Evolutionary conservation across 2,329 filamentous ascomycete species (phyloP).

Genomic region (Keithomyces neogunnii): DNA sequence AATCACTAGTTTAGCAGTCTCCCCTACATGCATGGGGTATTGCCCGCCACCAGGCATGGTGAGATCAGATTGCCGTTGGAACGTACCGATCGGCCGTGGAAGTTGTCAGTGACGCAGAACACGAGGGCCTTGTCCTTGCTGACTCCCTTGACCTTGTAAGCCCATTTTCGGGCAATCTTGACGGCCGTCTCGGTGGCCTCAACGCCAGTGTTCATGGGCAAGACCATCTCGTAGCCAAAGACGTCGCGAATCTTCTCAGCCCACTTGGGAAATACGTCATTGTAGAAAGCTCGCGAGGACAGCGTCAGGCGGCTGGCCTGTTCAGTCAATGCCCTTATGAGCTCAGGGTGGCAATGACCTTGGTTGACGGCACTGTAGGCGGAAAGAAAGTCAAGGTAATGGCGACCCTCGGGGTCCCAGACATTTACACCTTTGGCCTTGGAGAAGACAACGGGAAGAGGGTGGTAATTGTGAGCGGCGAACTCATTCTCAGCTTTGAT

Average conservation of each 20-base stretch:
- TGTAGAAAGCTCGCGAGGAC: conserved; percentile 93
- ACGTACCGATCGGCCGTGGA: conserved; percentile 86
- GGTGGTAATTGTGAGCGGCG: conserved; percentile 98
- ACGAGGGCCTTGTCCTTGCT: conserved; percentile 75
- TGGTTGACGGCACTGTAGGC: conserved; percentile 98
- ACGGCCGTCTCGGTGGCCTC: conserved; percentile 94
- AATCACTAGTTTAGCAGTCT: conserved; percentile 2
- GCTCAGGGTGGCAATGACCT: conserved; percentile 93
- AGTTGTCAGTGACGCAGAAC: conserved; percentile 83
- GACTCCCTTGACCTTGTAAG: conserved; percentile 92
- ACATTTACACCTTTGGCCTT: conserved; percentile 78
- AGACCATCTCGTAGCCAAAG: conserved; percentile 95
- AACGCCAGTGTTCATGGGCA: conserved; percentile 97
- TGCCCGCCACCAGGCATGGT: background rate
- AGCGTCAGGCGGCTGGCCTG: conserved; percentile 86
- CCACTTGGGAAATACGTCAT: conserved; percentile 95
- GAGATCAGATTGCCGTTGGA: background rate
- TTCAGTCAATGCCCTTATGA: conserved; percentile 81
- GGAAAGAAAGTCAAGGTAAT: conserved; percentile 96
- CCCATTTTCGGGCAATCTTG: conserved; percentile 96
- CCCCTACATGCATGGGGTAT: background rate
- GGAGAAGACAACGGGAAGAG: conserved; percentile 87
- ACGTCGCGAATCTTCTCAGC: conserved; percentile 82
- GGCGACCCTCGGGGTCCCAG: conserved; percentile 92
- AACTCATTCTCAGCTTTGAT: conserved; percentile 74